A percentile compares a stretch with the other conserved stretches of the same genome.
Evolutionary conservation across 2,329 filamentous ascomycete genomes (phyloP).

Genomic region (Xylaria digitata): DNA sequence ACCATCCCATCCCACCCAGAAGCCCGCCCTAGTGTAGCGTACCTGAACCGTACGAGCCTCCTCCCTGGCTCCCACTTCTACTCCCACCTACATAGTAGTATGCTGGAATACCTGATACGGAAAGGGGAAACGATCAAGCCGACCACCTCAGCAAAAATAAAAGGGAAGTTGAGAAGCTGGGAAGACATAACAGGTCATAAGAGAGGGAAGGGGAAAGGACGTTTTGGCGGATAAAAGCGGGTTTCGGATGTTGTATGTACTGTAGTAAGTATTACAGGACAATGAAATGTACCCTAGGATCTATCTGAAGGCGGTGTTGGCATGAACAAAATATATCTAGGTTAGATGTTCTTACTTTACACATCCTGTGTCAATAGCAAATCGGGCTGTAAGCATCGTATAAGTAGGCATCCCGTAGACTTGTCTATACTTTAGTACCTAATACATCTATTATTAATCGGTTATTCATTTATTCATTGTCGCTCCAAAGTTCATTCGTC

Average conservation of each 20-base stretch:
- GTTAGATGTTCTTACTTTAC: too few species aligned
- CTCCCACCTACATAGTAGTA: not conserved
- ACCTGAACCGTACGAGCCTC: slow-evolving; percentile 10
- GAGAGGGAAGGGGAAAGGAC: not conserved
- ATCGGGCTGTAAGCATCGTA: slow-evolving; percentile 13
- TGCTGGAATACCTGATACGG: slow-evolving; percentile 32
- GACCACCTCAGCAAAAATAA: not conserved
- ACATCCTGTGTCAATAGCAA: not conserved
- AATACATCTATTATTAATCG: slow-evolving; percentile 26
- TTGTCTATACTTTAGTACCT: not conserved
- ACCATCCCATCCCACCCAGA: slow-evolving; percentile 15
- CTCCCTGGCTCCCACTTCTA: not conserved
- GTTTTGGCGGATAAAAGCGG: too few species aligned
- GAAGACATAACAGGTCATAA: not conserved
- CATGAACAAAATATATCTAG: not conserved
- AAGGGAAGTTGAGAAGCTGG: too few species aligned
- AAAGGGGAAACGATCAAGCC: slow-evolving; percentile 16
- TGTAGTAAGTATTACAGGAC: too few species aligned
- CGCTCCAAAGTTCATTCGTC: slow-evolving; percentile 9
- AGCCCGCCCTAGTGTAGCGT: slow-evolving; percentile 8
- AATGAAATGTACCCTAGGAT: not conserved
- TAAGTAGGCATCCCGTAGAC: not conserved
- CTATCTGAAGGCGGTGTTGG: not conserved
- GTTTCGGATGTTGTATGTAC: too few species aligned
- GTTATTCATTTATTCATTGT: slow-evolving; percentile 28